A percentile compares a stretch with the other conserved stretches of the same genome.
These are phyloP conservation scores for Aspergillus sp. DNA, from an alignment of 2,329 filamentous ascomycete genomes.

Conservation along the genomic window DNA sequence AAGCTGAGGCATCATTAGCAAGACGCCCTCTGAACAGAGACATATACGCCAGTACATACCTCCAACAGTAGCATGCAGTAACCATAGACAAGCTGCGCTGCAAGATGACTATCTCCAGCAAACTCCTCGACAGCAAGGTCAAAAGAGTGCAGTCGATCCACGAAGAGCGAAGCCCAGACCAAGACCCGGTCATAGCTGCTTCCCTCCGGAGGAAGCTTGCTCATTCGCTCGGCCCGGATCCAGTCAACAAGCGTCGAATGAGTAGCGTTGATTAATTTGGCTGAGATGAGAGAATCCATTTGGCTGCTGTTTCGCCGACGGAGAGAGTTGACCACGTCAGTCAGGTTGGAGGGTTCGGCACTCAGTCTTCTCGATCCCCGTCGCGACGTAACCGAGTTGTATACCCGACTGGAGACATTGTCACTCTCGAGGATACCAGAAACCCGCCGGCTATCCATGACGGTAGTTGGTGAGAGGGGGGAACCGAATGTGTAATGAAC, in stretches of 20 bases:
- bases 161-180: conserved; percentile 39
- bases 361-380: conserved; percentile 11
- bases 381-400: neutral
- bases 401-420: conserved; percentile 7
- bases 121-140: conserved; percentile 37
- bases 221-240: conserved; percentile 41
- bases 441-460: conserved; percentile 34
- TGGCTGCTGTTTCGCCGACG: conserved; percentile 23
- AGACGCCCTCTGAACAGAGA: no score
- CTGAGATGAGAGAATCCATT: conserved; percentile 20
- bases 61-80: conserved; percentile 50
- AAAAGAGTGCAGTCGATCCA: conserved; percentile 38
- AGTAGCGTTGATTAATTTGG: conserved; percentile 10
- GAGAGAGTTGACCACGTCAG: conserved; percentile 15
- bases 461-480: neutral
- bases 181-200: conserved; percentile 44
- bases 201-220: conserved; percentile 38
- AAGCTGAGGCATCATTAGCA: conserved; percentile 31
- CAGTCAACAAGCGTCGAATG: conserved; percentile 27
- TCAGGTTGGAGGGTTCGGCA: conserved; percentile 12
- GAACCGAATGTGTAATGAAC: conserved; percentile 14
- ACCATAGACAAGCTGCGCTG: conserved; percentile 50
- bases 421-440: conserved; percentile 28
- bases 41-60: conserved; percentile 24
- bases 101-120: conserved; percentile 38